Conservation (phyloP, 805 yeast genomes). For the Lipomyces sp. region DNA sequence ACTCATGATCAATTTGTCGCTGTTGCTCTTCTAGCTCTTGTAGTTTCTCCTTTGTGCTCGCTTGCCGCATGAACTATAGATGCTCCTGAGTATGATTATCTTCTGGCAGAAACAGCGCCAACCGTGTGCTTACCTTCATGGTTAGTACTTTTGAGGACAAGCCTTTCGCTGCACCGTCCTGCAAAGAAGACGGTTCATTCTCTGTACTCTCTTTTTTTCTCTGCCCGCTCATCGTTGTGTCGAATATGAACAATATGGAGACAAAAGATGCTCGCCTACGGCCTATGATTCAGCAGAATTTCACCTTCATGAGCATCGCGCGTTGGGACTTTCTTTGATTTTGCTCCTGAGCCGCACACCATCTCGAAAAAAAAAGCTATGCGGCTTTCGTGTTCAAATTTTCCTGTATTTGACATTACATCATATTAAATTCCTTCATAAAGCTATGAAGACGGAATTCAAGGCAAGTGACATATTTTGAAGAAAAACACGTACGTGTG, state of each 20-base stretch:
- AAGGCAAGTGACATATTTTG: conserved; percentile 27
- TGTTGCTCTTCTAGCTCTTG: conserved; percentile 32
- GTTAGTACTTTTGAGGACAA: conserved; percentile 71
- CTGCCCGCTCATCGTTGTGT: neutral
- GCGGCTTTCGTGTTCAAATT: neutral
- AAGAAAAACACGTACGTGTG: neutral
- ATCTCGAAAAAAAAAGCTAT: neutral
- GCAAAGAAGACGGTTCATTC: conserved; percentile 2
- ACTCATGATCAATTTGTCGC: conserved; percentile 31
- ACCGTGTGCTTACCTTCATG: conserved; percentile 62
- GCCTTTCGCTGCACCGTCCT: conserved; percentile 25
- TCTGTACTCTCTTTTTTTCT: conserved; percentile 3
- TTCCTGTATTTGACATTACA: too few species aligned
- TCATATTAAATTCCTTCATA: too few species aligned
- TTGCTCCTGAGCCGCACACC: neutral
- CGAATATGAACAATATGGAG: too few species aligned
- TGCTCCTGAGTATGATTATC: neutral
- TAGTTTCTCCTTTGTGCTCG: conserved; percentile 37
- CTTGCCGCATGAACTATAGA: conserved; percentile 33
- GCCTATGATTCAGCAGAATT: too few species aligned
- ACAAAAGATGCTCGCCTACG: too few species aligned
- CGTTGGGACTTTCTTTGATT: neutral
- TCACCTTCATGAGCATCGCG: too few species aligned
- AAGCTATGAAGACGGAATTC: conserved; percentile 93
- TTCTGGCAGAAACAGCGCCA: neutral